Percentiles rank a stretch among this genome's conserved stretches.
These are phyloP conservation scores for Penicillium paradoxum DNA, from an alignment of 495 filamentous ascomycete genomes.

Conservation along the genomic window DNA sequence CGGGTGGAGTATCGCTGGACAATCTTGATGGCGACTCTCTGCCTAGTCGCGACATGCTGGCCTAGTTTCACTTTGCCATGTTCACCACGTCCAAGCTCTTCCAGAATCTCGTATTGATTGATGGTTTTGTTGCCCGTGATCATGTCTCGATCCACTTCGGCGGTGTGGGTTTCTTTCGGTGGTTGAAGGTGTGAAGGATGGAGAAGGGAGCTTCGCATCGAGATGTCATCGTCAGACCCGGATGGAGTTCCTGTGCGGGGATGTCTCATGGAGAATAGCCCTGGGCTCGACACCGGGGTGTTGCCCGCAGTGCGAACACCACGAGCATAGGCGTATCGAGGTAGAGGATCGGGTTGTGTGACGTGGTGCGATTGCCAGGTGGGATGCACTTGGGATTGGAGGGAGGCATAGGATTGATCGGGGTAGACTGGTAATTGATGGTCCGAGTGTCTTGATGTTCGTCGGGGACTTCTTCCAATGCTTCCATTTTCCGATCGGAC, in stretches of 20 bases:
- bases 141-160: slow-evolving; percentile 79
- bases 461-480: slow-evolving; percentile 24
- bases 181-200: slow-evolving; percentile 62
- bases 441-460: slow-evolving; percentile 30
- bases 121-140: slow-evolving; percentile 89
- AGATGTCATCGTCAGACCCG: slow-evolving; percentile 45
- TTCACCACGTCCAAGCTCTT: slow-evolving; percentile 90
- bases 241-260: slow-evolving; percentile 41
- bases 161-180: slow-evolving; percentile 73
- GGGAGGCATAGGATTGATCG: slow-evolving; percentile 48
- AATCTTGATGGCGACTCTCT: slow-evolving; percentile 95
- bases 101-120: slow-evolving; percentile 94
- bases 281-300: slow-evolving; percentile 64
- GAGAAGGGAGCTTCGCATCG: slow-evolving; percentile 51
- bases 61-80: slow-evolving; percentile 98
- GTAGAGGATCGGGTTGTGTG: slow-evolving; percentile 31
- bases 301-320: slow-evolving; percentile 51
- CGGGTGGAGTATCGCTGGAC: slow-evolving; percentile 93
- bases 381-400: slow-evolving; percentile 47
- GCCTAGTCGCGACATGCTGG: slow-evolving; percentile 66
- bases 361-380: slow-evolving; percentile 38
- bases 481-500: slow-evolving; percentile 33
- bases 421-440: slow-evolving; percentile 48
- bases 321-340: slow-evolving; percentile 29
- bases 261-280: slow-evolving; percentile 53